A percentile compares a stretch with the other conserved stretches of the same genome.
phyloP scores from a whole-genome alignment of 495 filamentous ascomycete genomes.

The Hypoxylon trugodes region DNA sequence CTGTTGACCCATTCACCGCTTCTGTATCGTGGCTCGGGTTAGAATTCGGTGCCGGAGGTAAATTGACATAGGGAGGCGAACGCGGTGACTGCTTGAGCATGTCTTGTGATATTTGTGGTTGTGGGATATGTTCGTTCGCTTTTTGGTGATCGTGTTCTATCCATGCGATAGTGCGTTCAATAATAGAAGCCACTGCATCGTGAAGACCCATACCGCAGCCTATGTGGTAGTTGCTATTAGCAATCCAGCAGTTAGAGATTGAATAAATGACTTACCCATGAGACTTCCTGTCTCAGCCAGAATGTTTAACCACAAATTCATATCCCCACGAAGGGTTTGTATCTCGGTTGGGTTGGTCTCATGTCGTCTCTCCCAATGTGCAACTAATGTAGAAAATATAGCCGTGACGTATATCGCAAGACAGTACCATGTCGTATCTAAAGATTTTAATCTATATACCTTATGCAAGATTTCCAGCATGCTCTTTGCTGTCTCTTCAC shows the following conservation, averaged over 20 bases:
- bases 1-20: conserved; percentile 28
- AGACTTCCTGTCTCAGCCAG: conserved; percentile 70
- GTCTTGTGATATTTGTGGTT: conserved; percentile 36
- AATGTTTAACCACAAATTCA: conserved; percentile 73
- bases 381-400: conserved; percentile 76
- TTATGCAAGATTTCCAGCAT: conserved; percentile 68
- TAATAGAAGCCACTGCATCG: conserved; percentile 50
- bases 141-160: conserved; percentile 54
- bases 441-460: conserved; percentile 67
- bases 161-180: conserved; percentile 53
- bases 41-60: conserved; percentile 29
- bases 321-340: conserved; percentile 66
- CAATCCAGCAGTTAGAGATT: background rate
- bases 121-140: conserved; percentile 33
- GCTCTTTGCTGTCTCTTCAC: conserved; percentile 69
- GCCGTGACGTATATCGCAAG: conserved; percentile 74
- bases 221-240: conserved; percentile 13
- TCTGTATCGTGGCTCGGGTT: conserved; percentile 32
- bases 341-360: conserved; percentile 64
- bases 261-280: conserved; percentile 59
- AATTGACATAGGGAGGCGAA: conserved; percentile 38
- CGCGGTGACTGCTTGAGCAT: conserved; percentile 41
- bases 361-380: conserved; percentile 69
- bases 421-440: conserved; percentile 87
- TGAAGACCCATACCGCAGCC: conserved; percentile 50